Evolutionary conservation across 148 eudicot species (phyloP).

Genomic region (Vaccinium corymbosum): DNA sequence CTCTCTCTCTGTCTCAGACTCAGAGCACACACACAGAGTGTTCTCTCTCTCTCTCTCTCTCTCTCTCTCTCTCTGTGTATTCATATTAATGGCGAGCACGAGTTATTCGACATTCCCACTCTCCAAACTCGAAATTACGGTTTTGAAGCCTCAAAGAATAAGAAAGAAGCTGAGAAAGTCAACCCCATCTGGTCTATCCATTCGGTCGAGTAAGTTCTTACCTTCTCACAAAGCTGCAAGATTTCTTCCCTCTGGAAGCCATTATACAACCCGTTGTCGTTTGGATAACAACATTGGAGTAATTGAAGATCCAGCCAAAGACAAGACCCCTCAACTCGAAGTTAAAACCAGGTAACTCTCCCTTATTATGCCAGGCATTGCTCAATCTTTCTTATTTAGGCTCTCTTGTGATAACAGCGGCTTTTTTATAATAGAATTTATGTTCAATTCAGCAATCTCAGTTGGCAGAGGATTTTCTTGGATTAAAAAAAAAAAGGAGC

Average conservation of each 20-base stretch:
- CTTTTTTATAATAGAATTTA: background rate
- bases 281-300: constrained; percentile 5
- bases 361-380: background rate
- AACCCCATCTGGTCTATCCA: background rate
- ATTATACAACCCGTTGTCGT: background rate
- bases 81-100: constrained; percentile 15
- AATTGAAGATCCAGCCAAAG: constrained; percentile 15
- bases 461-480: too few species aligned
- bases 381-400: background rate
- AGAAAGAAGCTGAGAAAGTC: background rate
- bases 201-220: background rate
- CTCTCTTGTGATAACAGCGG: background rate
- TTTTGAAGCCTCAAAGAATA: background rate
- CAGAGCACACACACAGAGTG: background rate
- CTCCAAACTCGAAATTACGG: constrained; percentile 11
- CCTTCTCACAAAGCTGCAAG: background rate
- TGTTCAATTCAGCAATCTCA: too few species aligned
- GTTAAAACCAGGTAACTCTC: constrained; percentile 23
- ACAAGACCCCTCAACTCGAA: constrained; percentile 11
- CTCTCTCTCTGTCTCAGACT: background rate
- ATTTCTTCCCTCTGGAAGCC: background rate
- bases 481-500: too few species aligned
- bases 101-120: constrained; percentile 6
- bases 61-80: background rate
- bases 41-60: background rate